Base-by-base conservation (phyloP, 164 flowering plant species). In the Chimonanthus praecox region DNA sequence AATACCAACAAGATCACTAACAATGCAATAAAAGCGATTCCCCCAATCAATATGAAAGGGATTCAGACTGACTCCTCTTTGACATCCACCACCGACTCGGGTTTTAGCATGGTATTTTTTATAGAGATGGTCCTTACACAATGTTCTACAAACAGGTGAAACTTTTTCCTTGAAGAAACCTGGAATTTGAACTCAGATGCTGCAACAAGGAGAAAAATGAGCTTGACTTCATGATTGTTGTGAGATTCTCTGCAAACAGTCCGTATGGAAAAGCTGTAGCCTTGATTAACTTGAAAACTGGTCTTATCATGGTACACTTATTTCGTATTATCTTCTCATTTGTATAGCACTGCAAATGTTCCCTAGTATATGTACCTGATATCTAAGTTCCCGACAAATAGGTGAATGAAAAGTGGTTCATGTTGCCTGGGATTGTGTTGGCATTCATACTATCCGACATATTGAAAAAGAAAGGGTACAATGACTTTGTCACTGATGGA, bases 211-310 rank as follows among this genome's bases (percentile, higher is more conserved):
- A 75, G 43, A 86, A 80, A 77, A 73, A 18, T 61, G 95, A 88
- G 61, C 70, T 64, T 2, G 85, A 90, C 77, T 90, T 90, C 76
- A 73, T 91, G 67, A 91, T 97, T 63, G 88, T 84, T 2, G 89
- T 89, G 49, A 91, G 86, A 76, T 90, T 91, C 78, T 89, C 97
- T 64, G 67, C 82, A n/a, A 88, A 87, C 72, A 18, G 85, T 72
- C 99, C 97, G 58, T 91, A 91, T 79, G 99, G 97, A 7, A n/a
- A n/a, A 85, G 92, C 97, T n/a, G 70, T 89, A 63, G 97, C 92
- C 75, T 78, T 92, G 81, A 69, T 91, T 9, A 83, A 92, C 86
- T 71, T 88, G 76, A 91, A 89, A 83, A 81, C 84, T 69, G 92
- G 92, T 70, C 60, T 75, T 75, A 71, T 89, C 75, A 83, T 78